Conservation (phyloP, 352 stramenopile species). For the Pythium phragmitis region DNA sequence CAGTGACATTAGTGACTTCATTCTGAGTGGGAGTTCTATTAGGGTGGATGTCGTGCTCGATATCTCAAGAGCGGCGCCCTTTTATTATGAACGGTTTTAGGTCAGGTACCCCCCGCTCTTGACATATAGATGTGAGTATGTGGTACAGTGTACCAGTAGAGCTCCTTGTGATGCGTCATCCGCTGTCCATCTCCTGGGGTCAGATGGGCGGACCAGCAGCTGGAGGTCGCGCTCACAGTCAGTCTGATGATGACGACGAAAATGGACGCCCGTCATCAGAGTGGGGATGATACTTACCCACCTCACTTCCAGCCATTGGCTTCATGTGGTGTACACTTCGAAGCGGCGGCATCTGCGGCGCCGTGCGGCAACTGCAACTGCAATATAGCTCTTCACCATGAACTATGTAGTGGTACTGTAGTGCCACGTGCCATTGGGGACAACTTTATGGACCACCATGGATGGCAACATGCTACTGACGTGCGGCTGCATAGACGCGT, state of each 20-base stretch:
- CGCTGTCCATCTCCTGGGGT: conserved; percentile 16
- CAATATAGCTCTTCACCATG: background rate
- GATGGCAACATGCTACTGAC: no score
- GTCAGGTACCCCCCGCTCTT: no score
- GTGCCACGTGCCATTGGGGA: no score
- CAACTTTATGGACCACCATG: no score
- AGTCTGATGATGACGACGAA: conserved; percentile 18
- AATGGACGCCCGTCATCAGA: conserved; percentile 19
- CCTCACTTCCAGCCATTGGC: background rate
- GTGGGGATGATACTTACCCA: conserved; percentile 10
- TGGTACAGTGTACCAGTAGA: conserved; percentile 11
- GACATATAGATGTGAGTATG: no score
- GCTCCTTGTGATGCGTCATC: conserved; percentile 14
- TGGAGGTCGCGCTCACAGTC: conserved; percentile 3
- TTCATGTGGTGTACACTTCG: background rate
- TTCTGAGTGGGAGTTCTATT: no score
- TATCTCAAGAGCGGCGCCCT: no score
- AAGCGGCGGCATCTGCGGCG: background rate
- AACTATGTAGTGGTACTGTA: background rate
- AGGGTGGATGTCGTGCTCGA: no score
- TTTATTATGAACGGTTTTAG: no score
- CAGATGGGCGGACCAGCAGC: conserved; percentile 9
- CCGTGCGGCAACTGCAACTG: conserved; percentile 12
- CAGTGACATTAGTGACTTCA: no score
- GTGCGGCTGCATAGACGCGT: background rate